Evolutionary conservation across 352 stramenopile genomes (phyloP).

Genomic region (Globisporangium irregulare): DNA sequence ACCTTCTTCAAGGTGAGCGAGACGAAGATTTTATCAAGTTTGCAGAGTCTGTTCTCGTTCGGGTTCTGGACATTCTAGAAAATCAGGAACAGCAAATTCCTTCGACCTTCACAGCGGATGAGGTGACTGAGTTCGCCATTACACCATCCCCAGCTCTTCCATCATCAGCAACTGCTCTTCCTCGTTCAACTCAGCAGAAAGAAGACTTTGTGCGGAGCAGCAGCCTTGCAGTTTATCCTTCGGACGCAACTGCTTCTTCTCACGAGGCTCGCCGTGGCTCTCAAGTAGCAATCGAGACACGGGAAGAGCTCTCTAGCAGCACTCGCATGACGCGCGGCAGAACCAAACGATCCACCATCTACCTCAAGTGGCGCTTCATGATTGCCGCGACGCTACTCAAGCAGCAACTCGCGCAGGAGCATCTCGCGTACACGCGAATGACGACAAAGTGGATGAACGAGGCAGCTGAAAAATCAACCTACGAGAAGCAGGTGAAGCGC

Average conservation of each 20-base stretch:
- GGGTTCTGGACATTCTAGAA: neutral
- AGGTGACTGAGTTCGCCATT: neutral
- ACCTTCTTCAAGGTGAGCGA: neutral
- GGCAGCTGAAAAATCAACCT: neutral
- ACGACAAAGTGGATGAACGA: constrained; percentile 8
- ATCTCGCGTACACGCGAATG: constrained; percentile 22
- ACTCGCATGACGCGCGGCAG: neutral
- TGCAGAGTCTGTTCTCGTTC: neutral
- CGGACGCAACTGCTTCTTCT: neutral
- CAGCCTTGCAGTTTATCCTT: neutral
- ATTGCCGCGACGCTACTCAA: neutral
- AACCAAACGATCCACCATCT: neutral
- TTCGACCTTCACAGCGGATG: no score
- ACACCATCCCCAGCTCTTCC: neutral
- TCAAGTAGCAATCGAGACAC: neutral
- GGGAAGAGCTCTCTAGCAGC: neutral
- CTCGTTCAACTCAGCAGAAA: neutral
- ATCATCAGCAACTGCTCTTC: neutral
- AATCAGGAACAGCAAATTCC: neutral
- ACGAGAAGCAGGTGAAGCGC: constrained; percentile 15
- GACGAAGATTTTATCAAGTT: neutral
- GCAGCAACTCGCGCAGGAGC: constrained; percentile 17
- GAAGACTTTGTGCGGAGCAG: neutral
- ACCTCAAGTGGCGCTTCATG: constrained; percentile 15
- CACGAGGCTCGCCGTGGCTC: neutral